Evolutionary conservation across 2,329 filamentous ascomycete genomes (phyloP).

Genomic region (Diaporthe sp.): DNA sequence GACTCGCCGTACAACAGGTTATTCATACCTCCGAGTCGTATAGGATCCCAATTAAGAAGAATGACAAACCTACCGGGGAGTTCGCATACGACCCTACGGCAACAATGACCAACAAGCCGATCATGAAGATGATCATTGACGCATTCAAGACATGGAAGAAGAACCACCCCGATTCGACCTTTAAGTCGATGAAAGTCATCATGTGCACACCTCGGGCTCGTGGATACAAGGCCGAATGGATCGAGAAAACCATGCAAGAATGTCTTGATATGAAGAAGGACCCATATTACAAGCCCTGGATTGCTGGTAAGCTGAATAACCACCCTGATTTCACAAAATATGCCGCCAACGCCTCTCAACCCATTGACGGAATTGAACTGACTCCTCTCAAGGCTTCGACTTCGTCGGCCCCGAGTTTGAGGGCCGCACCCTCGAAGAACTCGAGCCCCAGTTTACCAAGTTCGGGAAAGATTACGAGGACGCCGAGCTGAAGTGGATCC

Average conservation of each 20-base stretch:
- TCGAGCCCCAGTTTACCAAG: conserved; percentile 66
- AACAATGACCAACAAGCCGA: conserved; percentile 66
- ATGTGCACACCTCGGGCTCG: conserved; percentile 76
- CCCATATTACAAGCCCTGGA: conserved; percentile 64
- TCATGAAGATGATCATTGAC: conserved; percentile 72
- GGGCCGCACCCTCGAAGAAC: conserved; percentile 70
- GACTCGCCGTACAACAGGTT: neutral
- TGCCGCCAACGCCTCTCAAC: neutral
- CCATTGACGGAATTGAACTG: neutral
- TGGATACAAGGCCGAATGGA: conserved; percentile 59
- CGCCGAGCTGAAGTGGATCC: conserved; percentile 71
- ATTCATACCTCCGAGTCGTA: neutral
- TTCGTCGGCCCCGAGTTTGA: conserved; percentile 77
- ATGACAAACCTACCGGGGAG: neutral
- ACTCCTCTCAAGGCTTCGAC: conserved; percentile 67
- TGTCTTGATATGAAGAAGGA: conserved; percentile 71
- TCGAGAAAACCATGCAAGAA: conserved; percentile 68
- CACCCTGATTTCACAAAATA: neutral
- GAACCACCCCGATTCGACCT: conserved; percentile 54
- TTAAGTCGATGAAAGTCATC: conserved; percentile 78
- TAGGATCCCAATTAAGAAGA: neutral
- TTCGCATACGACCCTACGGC: conserved; percentile 54
- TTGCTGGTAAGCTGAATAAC: conserved; percentile 67
- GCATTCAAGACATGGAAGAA: conserved; percentile 65
- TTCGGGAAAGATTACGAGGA: conserved; percentile 67